Conservation (phyloP, 2,329 filamentous ascomycete species). For the Aspergillus brunneoviolaceus region DNA sequence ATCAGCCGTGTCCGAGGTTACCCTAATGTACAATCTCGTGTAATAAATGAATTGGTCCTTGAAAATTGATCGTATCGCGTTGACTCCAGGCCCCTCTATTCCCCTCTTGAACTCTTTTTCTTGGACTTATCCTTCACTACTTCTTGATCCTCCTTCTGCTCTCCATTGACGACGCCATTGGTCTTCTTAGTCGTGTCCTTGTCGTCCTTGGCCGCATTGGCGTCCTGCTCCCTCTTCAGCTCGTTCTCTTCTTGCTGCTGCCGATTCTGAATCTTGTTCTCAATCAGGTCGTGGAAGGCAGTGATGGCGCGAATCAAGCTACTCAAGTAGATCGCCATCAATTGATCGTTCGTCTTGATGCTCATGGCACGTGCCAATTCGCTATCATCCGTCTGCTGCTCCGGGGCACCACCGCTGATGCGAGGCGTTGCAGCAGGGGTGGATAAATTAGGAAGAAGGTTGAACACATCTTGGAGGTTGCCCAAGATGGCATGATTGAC, state of each 20-base stretch:
- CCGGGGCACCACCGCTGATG: conserved; percentile 55
- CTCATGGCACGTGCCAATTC: conserved; percentile 96
- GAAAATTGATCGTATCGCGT: conserved; percentile 27
- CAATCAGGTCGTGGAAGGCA: conserved; percentile 97
- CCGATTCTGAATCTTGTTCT: conserved; percentile 99
- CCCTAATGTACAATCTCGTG: conserved; percentile 29
- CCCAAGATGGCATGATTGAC: conserved; percentile 97
- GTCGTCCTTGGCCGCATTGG: conserved; percentile 65
- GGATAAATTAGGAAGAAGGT: conserved; percentile 91
- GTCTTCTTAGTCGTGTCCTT: conserved; percentile 56
- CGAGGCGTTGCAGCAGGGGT: conserved; percentile 67
- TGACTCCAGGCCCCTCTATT: conserved; percentile 15
- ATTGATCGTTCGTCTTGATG: conserved; percentile 97
- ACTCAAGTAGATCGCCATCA: conserved; percentile 97
- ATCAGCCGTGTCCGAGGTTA: not conserved
- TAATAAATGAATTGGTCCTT: conserved; percentile 25
- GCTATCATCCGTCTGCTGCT: conserved; percentile 65
- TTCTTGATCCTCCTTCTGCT: conserved; percentile 56
- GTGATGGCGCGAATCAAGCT: conserved; percentile 97
- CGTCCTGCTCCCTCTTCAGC: conserved; percentile 67
- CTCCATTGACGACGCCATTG: conserved; percentile 48
- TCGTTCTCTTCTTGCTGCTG: conserved; percentile 97
- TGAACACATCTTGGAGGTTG: conserved; percentile 99
- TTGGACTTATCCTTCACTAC: conserved; percentile 59
- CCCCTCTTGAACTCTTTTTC: conserved; percentile 50